phyloP scores from a whole-genome alignment of 23 red algal species.

The Gracilariopsis chorda region DNA sequence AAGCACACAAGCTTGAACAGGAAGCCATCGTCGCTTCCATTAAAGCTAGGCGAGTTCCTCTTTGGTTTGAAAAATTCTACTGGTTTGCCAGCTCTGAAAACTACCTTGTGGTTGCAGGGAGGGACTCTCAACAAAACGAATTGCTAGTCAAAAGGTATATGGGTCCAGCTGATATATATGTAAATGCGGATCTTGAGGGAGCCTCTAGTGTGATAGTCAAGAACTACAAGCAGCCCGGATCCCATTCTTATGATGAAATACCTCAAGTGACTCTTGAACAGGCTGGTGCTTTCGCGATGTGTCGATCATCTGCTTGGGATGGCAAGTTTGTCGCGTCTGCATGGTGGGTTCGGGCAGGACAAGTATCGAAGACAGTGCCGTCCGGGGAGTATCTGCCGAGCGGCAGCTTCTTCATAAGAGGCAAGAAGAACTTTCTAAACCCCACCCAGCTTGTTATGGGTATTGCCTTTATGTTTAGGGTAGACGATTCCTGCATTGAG shows the following conservation, averaged over 20 bases:
- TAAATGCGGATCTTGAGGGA: constrained; percentile 91
- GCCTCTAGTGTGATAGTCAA: constrained; percentile 91
- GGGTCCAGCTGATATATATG: constrained; percentile 84
- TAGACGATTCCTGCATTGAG: constrained; percentile 69
- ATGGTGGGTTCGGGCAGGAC: constrained; percentile 90
- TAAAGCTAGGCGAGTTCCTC: constrained; percentile 61
- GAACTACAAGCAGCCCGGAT: constrained; percentile 30
- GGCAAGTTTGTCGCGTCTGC: constrained; percentile 82
- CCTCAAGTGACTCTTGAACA: constrained; percentile 84
- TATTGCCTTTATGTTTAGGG: constrained; percentile 81
- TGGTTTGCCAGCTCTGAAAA: constrained; percentile 95
- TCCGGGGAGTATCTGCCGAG: constrained; percentile 71
- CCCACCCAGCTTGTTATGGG: constrained; percentile 91
- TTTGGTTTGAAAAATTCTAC: constrained; percentile 98
- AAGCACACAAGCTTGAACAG: constrained; percentile 50
- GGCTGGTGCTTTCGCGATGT: constrained; percentile 90
- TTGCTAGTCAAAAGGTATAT: constrained; percentile 90
- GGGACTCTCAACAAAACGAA: constrained; percentile 96
- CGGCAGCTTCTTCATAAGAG: constrained; percentile 91
- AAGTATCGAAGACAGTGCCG: constrained; percentile 81
- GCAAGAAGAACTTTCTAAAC: constrained; percentile 84
- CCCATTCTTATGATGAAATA: constrained; percentile 40
- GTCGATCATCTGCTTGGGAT: constrained; percentile 85
- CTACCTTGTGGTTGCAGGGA: constrained; percentile 89
- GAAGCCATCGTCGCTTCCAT: constrained; percentile 80